Base-by-base conservation (phyloP, 2,329 filamentous ascomycete genomes). In the Elsinoe fawcettii region DNA sequence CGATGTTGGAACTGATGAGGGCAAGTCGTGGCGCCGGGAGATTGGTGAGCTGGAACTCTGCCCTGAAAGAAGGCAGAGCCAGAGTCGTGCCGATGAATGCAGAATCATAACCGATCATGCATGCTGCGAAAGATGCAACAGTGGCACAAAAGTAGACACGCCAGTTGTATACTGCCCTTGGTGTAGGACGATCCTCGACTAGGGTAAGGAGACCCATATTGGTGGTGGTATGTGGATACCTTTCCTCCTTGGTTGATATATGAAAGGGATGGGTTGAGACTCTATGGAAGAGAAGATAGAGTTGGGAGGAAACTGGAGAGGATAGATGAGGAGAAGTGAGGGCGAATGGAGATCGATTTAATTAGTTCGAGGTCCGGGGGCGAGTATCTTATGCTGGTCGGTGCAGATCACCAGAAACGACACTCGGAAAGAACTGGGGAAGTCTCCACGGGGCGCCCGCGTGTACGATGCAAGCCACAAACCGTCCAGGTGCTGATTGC, bases 81-180 rank as follows among this genome's bases (percentile, higher is more conserved):
- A 91, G 74, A 1, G 88, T 90, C 0, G 85, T 88, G 60, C 86
- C 87, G 63, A 91, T 90, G 71, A 91, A 91, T 62, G 88, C 84
- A 54, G 81, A 86, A 68, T 90, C 87, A 61, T 81, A 80, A 14
- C 78, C 77, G 61, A 81, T 80, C 76, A 80, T 82, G 65, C 79
- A 81, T 58, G 79, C 77, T 53, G 79, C 79, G 66, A 76, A 80
- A 12, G 77, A 80, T 41, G 80, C 79, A 30, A 81, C 74, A 11
- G 73, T 72, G 7, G 80, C 79, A 41, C 77, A 76, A 11, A 77
- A 71, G 64, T 81, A 83, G 41, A 82, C 75, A 39, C 76, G 72
- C 79, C 80, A 82, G 68, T 82, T 82, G 74, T 82, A 83, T 57
- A 83, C 79, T 55, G 71, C 72, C 65, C 75, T 76, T 20, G 80